Evolutionary conservation across 768 basidiomycete genomes (phyloP).

Genomic region (Pholiota conissans): DNA sequence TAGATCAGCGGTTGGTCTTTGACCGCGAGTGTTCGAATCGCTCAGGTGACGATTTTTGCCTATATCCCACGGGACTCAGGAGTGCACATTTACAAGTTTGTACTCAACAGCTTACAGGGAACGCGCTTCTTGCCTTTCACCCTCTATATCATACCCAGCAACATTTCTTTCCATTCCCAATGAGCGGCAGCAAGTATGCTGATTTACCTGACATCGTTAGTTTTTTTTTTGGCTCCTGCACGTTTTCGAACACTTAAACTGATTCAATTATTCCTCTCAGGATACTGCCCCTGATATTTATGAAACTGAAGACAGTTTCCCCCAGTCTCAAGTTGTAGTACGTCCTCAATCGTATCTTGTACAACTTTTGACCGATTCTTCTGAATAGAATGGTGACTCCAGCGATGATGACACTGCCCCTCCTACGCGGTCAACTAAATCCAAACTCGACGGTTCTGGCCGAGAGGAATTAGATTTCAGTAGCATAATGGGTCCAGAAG

Average conservation of each 20-base stretch:
- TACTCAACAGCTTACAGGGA: no score
- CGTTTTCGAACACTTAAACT: conserved; percentile 6
- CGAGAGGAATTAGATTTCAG: conserved; percentile 72
- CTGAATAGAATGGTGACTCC: conserved; percentile 55
- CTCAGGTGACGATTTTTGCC: conserved; percentile 45
- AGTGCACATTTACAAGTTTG: no score
- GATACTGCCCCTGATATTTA: conserved; percentile 92
- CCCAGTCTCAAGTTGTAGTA: conserved; percentile 51
- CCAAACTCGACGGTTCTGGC: conserved; percentile 37
- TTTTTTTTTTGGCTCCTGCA: conserved; percentile 13
- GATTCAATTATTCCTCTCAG: conserved; percentile 35
- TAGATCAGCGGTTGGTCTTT: conserved; percentile 44
- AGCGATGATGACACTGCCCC: conserved; percentile 63
- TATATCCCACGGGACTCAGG: not conserved
- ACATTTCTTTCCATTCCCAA: conserved; percentile 22
- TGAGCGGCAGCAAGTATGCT: conserved; percentile 80
- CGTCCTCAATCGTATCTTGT: conserved; percentile 20
- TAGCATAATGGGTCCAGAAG: conserved; percentile 60
- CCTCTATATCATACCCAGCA: not conserved
- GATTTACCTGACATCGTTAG: conserved; percentile 90
- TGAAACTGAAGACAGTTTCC: conserved; percentile 83
- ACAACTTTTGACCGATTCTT: not conserved
- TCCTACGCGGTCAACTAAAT: conserved; percentile 36
- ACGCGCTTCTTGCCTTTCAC: not conserved
- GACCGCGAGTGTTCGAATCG: conserved; percentile 50